phyloP scores from a whole-genome alignment of 495 filamentous ascomycete species.

The Penicillium paxilli region DNA sequence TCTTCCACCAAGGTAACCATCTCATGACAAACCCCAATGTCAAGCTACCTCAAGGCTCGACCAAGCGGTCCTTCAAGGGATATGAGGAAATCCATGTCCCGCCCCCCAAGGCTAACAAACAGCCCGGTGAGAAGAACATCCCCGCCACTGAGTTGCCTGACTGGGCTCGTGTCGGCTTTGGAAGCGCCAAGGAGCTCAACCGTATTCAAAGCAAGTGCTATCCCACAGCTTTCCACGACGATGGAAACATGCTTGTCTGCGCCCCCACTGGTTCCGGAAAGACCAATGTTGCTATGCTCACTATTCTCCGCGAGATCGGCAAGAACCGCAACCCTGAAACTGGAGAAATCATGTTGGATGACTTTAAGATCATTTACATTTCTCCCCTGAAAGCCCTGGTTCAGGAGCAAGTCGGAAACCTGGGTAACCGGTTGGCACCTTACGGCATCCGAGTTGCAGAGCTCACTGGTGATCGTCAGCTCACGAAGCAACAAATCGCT shows the following conservation, averaged over 20 bases:
- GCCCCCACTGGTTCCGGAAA: conserved; percentile 97
- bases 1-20: conserved; percentile 98
- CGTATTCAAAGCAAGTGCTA: conserved; percentile 93
- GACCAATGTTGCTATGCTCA: conserved; percentile 98
- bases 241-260: conserved; percentile 97
- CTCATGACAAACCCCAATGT: conserved; percentile 98
- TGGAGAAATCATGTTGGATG: conserved; percentile 88
- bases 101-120: conserved; percentile 77
- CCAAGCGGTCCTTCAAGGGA: conserved; percentile 91
- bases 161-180: conserved; percentile 87
- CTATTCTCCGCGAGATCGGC: conserved; percentile 93
- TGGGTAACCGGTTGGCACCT: conserved; percentile 84
- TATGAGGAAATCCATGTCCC: conserved; percentile 99
- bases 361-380: conserved; percentile 98
- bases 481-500: conserved; percentile 97
- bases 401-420: conserved; percentile 96
- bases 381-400: conserved; percentile 96
- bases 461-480: conserved; percentile 93
- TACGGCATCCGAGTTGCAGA: conserved; percentile 93
- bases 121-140: conserved; percentile 76
- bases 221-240: conserved; percentile 86
- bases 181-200: conserved; percentile 78
- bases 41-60: conserved; percentile 91
- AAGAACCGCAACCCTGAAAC: conserved; percentile 86
- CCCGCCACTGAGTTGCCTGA: conserved; percentile 86